Evolutionary conservation across 2,329 filamentous ascomycete genomes (phyloP).

Genomic region (Fusarium praegraminearum): DNA sequence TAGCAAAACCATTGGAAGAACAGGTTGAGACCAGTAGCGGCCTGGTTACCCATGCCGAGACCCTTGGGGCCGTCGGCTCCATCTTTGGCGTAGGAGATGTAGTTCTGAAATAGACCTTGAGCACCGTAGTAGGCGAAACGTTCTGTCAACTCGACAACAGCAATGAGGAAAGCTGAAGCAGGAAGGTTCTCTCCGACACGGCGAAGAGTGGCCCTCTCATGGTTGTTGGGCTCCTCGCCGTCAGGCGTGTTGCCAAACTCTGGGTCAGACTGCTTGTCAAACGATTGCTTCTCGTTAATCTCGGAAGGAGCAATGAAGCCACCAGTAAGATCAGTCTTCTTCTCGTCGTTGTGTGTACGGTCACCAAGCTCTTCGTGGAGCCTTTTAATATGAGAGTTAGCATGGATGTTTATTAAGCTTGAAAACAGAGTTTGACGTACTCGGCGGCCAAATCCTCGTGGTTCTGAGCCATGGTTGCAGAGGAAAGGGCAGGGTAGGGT

Average conservation of each 20-base stretch:
- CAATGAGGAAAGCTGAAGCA: constrained; percentile 67
- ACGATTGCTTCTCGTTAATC: constrained; percentile 42
- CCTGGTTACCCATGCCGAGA: constrained; percentile 66
- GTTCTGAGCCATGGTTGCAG: constrained; percentile 49
- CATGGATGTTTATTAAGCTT: constrained; percentile 20
- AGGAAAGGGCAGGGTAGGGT: not conserved
- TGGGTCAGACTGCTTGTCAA: constrained; percentile 44
- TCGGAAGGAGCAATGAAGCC: constrained; percentile 43
- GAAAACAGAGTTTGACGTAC: constrained; percentile 45
- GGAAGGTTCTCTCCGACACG: constrained; percentile 68
- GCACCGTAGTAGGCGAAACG: constrained; percentile 70
- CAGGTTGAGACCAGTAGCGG: constrained; percentile 65
- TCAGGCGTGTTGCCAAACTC: constrained; percentile 55
- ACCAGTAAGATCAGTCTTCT: constrained; percentile 44
- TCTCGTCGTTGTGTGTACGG: constrained; percentile 38
- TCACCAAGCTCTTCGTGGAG: constrained; percentile 48
- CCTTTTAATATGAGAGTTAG: constrained; percentile 35
- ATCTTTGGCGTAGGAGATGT: constrained; percentile 56
- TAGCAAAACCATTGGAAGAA: constrained; percentile 67
- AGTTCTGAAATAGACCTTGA: constrained; percentile 68
- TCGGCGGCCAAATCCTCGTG: constrained; percentile 52
- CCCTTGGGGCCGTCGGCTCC: constrained; percentile 60
- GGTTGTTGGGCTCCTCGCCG: constrained; percentile 64
- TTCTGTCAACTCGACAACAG: constrained; percentile 66
- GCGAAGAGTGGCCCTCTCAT: constrained; percentile 63